Base-by-base conservation (phyloP, 139 green algal species). In the Tetradesmus obliquus region DNA sequence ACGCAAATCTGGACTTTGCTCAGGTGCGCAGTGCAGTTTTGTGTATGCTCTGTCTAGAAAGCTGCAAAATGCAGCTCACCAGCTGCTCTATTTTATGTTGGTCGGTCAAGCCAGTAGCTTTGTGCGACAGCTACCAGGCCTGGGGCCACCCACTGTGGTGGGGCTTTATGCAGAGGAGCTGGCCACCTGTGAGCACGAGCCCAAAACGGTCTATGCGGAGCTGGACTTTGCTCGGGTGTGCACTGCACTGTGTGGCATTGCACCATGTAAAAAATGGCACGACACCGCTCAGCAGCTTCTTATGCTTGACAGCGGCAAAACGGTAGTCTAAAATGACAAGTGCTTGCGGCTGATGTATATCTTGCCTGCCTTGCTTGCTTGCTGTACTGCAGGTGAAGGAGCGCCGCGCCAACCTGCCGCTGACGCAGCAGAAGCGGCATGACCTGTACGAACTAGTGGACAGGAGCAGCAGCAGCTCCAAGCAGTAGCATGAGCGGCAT, bases 371-470 rank as follows among this genome's bases (percentile, higher is more conserved):
- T 2, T 22, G 2, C 45, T 51, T 17, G 19, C 71, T 74, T 55
- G 53, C 45, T 15, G 58, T 45, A 45, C 32, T 60, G 85, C 60
- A 96, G 86, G 62, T 97, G n/a, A 90, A 51, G 54, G 92, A 95
- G 62, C 87, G 94, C 32, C 76, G 92, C 2, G 84, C 79, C 13
- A 93, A 95, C 84, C 62, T 99, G 96, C 97, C 97, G 54, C 89
- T 99, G 69, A 72, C n/a, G 53, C 89, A 95, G 55, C 97, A 99
- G 93, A 96, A 97, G 90, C 89, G 97, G n/a, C 15, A 83, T 22
- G 97, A 99, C 91, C 89, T 99, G 51, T 99, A 99, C 84, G 80
- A 90, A 3, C 79, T 99, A 62, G 57, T 96, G 12, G 97, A 98
- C 94, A 96, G 95, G 91, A 91, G 15, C 80, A 85, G 80, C 80